These are phyloP conservation scores for Tanacetum coccineum DNA, from an alignment of 129 eudicot species.

Conservation along the genomic window DNA sequence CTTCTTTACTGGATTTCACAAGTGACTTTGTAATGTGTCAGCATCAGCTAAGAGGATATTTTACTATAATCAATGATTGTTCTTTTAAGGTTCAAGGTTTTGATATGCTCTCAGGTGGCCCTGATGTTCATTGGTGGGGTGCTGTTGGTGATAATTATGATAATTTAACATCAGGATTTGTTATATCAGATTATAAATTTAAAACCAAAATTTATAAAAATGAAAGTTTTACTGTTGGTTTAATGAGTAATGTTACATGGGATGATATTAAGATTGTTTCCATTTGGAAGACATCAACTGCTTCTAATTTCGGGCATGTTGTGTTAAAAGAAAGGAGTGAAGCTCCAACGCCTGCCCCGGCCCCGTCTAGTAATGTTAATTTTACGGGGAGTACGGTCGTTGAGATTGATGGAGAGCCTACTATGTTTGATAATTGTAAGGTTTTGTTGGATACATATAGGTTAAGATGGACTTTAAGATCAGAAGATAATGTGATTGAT, in stretches of 20 bases:
- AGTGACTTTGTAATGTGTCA: slow-evolving; percentile 67
- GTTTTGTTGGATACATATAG: slow-evolving; percentile 56
- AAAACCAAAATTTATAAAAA: slow-evolving; percentile 52
- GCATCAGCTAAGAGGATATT: slow-evolving; percentile 77
- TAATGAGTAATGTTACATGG: slow-evolving; percentile 72
- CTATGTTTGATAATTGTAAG: slow-evolving; percentile 86
- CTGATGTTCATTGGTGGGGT: slow-evolving; percentile 96
- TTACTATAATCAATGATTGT: slow-evolving; percentile 63
- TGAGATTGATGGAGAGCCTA: slow-evolving; percentile 38
- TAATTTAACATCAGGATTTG: slow-evolving; percentile 71
- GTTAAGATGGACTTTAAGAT: slow-evolving; percentile 72
- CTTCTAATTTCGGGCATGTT: slow-evolving; percentile 78
- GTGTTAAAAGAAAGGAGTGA: slow-evolving; percentile 27
- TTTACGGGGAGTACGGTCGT: slow-evolving; percentile 26
- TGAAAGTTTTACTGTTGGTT: slow-evolving; percentile 50
- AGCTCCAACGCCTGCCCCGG: background rate
- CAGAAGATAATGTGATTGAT: slow-evolving; percentile 53
- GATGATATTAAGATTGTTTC: slow-evolving; percentile 63
- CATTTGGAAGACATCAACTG: slow-evolving; percentile 62
- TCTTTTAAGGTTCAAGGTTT: slow-evolving; percentile 70
- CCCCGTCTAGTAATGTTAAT: slow-evolving; percentile 18
- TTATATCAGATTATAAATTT: slow-evolving; percentile 55
- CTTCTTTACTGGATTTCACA: slow-evolving; percentile 46
- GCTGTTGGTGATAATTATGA: slow-evolving; percentile 49
- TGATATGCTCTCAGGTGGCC: slow-evolving; percentile 76